These are phyloP conservation scores for Fraxinus dipetala DNA, from an alignment of 305 asterid genomes.

Conservation along the genomic window DNA sequence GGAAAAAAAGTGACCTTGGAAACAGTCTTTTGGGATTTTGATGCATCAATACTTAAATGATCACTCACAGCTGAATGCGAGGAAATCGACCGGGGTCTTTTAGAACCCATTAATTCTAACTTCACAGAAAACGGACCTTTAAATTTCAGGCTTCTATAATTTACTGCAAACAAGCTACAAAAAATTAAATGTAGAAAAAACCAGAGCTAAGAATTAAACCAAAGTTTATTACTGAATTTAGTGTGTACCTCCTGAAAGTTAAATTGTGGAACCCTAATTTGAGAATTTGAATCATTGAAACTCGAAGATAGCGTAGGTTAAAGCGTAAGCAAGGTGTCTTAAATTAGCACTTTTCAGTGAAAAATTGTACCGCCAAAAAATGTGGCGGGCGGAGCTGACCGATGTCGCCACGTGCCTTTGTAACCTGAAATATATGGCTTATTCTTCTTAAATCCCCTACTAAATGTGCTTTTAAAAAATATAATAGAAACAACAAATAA, in stretches of 20 bases:
- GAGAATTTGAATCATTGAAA: conserved; percentile 44
- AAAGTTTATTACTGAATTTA: neutral
- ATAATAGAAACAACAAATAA: no score
- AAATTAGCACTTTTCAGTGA: conserved; percentile 10
- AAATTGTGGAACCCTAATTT: conserved; percentile 41
- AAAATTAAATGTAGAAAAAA: conserved; percentile 20
- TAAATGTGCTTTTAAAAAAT: no score
- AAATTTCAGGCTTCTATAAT: conserved; percentile 32
- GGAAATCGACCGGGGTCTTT: conserved; percentile 32
- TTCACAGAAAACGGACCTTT: conserved; percentile 21
- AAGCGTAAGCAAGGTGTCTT: conserved; percentile 16
- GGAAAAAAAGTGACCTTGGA: conserved; percentile 32
- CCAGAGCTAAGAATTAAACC: neutral
- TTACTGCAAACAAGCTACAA: conserved; percentile 42
- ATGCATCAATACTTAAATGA: conserved; percentile 12
- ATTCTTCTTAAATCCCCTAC: no score
- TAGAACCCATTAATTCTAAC: conserved; percentile 44
- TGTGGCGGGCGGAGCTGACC: neutral
- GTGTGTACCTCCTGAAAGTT: conserved; percentile 31
- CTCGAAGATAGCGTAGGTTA: conserved; percentile 19
- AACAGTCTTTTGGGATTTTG: conserved; percentile 28
- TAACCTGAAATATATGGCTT: neutral
- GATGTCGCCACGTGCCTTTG: neutral
- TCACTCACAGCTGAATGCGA: conserved; percentile 38
- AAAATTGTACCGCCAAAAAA: neutral